These are phyloP conservation scores for Leccinum insolens DNA, from an alignment of 1,284 basidiomycete species.

Conservation along the genomic window DNA sequence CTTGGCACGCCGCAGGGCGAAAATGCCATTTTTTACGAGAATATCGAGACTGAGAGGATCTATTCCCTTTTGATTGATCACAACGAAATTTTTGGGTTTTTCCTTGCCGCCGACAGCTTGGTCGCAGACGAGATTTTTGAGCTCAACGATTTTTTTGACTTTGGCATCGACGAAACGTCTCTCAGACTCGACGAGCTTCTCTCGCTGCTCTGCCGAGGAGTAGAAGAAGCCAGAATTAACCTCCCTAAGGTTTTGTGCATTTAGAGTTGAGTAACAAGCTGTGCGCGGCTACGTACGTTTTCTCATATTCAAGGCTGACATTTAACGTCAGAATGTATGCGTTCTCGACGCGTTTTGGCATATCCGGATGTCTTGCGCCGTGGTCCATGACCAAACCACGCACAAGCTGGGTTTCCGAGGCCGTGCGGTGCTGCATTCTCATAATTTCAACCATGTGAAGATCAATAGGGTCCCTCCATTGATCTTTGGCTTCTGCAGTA, in stretches of 20 bases:
- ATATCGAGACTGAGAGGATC: constrained; percentile 98
- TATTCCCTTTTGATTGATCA: constrained; percentile 99
- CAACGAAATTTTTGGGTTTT: constrained; percentile 87
- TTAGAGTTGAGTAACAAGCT: constrained; percentile 21
- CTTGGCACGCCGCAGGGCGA: constrained; percentile 95
- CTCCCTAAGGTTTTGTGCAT: constrained; percentile 62
- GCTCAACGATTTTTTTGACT: constrained; percentile 95
- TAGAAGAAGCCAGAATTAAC: constrained; percentile 99
- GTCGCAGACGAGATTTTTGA: constrained; percentile 97
- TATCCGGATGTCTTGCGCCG: constrained; percentile 97
- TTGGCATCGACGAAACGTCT: constrained; percentile 94
- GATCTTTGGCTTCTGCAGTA: constrained; percentile 56
- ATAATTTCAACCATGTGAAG: constrained; percentile 99
- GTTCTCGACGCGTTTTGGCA: constrained; percentile 99
- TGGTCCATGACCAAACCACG: constrained; percentile 95
- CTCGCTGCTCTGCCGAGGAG: constrained; percentile 96
- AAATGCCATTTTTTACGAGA: constrained; percentile 95
- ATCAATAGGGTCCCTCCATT: constrained; percentile 90
- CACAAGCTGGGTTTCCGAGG: constrained; percentile 97
- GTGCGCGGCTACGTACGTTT: constrained; percentile 74
- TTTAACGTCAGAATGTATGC: constrained; percentile 96
- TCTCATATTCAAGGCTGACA: constrained; percentile 98
- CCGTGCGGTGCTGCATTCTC: constrained; percentile 99
- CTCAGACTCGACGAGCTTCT: constrained; percentile 98
- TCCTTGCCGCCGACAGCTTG: constrained; percentile 81